Percentiles rank a stretch among this genome's conserved stretches.
phyloP scores from a whole-genome alignment of 352 stramenopile species.

The Pythium grandisporangium region DNA sequence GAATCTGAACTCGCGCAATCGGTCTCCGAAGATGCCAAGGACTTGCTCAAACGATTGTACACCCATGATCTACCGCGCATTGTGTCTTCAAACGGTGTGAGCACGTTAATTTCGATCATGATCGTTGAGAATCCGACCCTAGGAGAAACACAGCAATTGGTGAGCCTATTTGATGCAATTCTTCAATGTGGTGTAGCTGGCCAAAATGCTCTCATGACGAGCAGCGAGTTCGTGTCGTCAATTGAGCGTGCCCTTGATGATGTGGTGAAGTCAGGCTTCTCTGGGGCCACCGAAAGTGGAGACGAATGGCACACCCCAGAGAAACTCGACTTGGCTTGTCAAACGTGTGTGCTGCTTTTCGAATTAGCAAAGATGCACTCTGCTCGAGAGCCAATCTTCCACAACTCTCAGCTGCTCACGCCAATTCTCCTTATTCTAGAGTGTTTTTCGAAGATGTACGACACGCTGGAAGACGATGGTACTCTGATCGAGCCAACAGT shows the following conservation, averaged over 20 bases:
- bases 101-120: conserved; percentile 38
- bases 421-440: conserved; percentile 9
- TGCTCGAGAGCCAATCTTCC: conserved; percentile 39
- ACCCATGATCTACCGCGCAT: conserved; percentile 54
- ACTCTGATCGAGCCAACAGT: no score
- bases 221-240: conserved; percentile 27
- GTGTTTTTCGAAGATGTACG: conserved; percentile 5
- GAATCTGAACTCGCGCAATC: not conserved
- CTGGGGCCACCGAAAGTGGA: no score
- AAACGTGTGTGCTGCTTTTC: conserved; percentile 46
- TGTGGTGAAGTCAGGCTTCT: no score
- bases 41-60: conserved; percentile 46
- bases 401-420: conserved; percentile 11
- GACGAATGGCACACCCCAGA: no score
- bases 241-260: conserved; percentile 26
- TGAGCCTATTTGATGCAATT: conserved; percentile 61
- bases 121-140: conserved; percentile 8
- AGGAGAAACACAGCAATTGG: conserved; percentile 25
- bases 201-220: conserved; percentile 39
- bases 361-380: conserved; percentile 19
- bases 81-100: conserved; percentile 50
- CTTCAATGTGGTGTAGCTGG: conserved; percentile 30
- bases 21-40: conserved; percentile 17
- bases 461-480: no score
- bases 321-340: conserved; percentile 37